These are phyloP conservation scores for Dioscorea cayenensis DNA, from an alignment of 116 monocot species.

Conservation along the genomic window DNA sequence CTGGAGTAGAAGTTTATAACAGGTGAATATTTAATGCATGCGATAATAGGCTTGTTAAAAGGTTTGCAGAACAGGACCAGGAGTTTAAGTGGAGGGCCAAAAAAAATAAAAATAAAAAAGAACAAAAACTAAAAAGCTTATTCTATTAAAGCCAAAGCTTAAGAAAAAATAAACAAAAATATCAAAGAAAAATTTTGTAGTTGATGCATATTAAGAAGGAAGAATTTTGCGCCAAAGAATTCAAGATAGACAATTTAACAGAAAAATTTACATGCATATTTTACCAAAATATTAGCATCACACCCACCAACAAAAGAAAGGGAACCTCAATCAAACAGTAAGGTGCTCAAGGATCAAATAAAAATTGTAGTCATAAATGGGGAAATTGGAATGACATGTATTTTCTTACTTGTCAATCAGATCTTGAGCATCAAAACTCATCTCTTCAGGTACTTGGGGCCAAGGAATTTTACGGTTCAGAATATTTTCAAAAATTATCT, in stretches of 20 bases:
- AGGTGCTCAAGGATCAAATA: not conserved
- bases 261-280: too few relatives aligned
- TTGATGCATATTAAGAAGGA: too few relatives aligned
- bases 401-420: conserved; percentile 84
- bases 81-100: not conserved
- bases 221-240: too few relatives aligned
- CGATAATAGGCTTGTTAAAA: not conserved
- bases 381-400: not conserved
- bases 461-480: conserved; percentile 95
- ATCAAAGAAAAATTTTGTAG: too few relatives aligned
- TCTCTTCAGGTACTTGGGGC: conserved; percentile 85
- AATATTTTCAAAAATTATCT: conserved; percentile 98
- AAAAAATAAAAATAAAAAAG: too few relatives aligned
- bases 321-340: too few relatives aligned
- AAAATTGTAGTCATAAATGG: not conserved
- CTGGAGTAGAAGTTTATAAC: conserved; percentile 20
- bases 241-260: too few relatives aligned
- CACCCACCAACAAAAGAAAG: too few relatives aligned
- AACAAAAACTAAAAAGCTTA: too few relatives aligned
- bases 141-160: too few relatives aligned
- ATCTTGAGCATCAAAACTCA: conserved; percentile 81
- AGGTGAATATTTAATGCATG: not conserved
- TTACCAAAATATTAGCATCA: too few relatives aligned
- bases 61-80: not conserved
- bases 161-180: too few relatives aligned